Conservation (phyloP, 2,329 filamentous ascomycete genomes). For the Cercospora beticola region DNA sequence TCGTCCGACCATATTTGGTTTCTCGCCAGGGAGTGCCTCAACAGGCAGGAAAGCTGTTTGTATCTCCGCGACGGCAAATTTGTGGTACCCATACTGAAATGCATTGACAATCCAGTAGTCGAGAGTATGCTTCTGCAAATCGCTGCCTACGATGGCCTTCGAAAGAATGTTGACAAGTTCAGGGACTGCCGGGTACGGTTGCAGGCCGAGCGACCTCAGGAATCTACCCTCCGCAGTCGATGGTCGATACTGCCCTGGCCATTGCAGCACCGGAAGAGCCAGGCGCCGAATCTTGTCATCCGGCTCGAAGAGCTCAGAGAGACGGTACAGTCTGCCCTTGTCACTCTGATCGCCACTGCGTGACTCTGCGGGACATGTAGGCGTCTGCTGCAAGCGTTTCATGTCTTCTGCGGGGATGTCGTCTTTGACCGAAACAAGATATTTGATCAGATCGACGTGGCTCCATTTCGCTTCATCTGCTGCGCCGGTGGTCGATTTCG, state of each 20-base stretch:
- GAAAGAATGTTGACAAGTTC: conserved; percentile 80
- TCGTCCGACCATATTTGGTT: conserved; percentile 57
- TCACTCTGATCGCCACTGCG: conserved; percentile 40
- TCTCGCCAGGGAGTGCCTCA: conserved; percentile 63
- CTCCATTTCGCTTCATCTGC: conserved; percentile 68
- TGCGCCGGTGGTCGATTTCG: conserved; percentile 52
- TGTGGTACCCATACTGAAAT: conserved; percentile 71
- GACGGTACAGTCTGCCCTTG: conserved; percentile 58
- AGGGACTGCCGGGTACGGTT: conserved; percentile 65
- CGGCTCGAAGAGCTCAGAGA: conserved; percentile 80
- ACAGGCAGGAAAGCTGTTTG: conserved; percentile 63
- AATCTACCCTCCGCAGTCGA: conserved; percentile 72
- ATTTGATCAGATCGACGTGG: conserved; percentile 91
- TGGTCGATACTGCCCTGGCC: conserved; percentile 71
- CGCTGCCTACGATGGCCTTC: conserved; percentile 54
- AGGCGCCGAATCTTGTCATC: conserved; percentile 68
- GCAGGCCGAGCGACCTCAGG: conserved; percentile 69
- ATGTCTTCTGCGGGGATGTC: conserved; percentile 86
- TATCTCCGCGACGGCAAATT: conserved; percentile 57
- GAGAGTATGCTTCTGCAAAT: conserved; percentile 69
- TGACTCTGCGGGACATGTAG: conserved; percentile 77
- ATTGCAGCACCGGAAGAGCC: conserved; percentile 74
- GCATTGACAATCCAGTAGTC: conserved; percentile 81
- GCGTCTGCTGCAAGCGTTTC: conserved; percentile 71
- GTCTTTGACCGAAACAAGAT: conserved; percentile 81